Percentiles rank a stretch among this genome's conserved stretches.
phyloP scores from a whole-genome alignment of 306 rosid genomes.

The Arachis stenosperma region DNA sequence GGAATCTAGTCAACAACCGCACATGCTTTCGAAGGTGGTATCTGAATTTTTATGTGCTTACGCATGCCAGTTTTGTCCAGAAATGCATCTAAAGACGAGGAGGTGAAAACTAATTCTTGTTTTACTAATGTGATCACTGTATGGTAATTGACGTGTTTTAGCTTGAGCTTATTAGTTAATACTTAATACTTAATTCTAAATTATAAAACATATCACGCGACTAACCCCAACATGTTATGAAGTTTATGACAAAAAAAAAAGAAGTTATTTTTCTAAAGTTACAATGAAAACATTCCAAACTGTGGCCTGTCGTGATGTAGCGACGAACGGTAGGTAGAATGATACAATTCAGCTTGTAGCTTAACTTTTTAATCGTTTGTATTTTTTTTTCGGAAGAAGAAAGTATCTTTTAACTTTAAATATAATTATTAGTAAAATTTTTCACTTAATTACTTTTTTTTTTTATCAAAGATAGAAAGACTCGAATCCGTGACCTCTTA shows the following conservation, averaged over 20 bases:
- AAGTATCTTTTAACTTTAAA: too few species aligned
- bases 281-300: constrained; percentile 8
- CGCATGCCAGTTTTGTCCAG: constrained; percentile 31
- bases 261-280: constrained; percentile 1
- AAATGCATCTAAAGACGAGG: constrained; percentile 36
- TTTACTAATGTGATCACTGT: not conserved
- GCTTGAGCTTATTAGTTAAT: constrained; percentile 17
- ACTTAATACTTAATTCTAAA: constrained; percentile 10
- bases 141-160: constrained; percentile 23
- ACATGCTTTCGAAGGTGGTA: constrained; percentile 32
- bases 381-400: too few species aligned
- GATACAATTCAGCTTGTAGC: constrained; percentile 1
- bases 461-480: too few species aligned
- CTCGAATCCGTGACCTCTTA: too few species aligned
- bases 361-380: not conserved
- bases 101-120: constrained; percentile 43
- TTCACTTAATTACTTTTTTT: too few species aligned
- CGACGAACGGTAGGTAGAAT: too few species aligned
- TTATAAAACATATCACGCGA: constrained; percentile 11
- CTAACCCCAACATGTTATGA: constrained; percentile 23
- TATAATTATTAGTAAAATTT: too few species aligned
- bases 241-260: constrained; percentile 15
- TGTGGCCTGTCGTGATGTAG: not conserved
- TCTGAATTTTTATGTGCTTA: constrained; percentile 28
- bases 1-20: constrained; percentile 37